Conservation (phyloP, 495 filamentous ascomycete species). For the Daldinia concentrica region DNA sequence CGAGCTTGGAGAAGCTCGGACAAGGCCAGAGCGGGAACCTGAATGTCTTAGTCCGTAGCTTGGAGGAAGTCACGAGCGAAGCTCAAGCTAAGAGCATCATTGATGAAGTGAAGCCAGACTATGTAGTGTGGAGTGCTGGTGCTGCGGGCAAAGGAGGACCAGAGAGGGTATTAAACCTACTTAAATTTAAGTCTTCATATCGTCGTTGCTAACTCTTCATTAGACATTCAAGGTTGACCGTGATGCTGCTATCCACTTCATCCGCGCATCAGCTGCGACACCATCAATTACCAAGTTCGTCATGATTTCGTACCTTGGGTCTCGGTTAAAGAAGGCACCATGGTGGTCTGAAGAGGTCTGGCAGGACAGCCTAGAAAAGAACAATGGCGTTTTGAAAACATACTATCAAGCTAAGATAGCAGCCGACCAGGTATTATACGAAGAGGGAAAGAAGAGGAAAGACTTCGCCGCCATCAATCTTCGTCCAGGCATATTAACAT, state of each 20-base stretch:
- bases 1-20: slow-evolving; percentile 67
- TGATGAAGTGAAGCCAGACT: slow-evolving; percentile 68
- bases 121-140: slow-evolving; percentile 82
- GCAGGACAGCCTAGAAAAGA: slow-evolving; percentile 59
- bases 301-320: slow-evolving; percentile 73
- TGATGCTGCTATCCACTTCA: slow-evolving; percentile 75
- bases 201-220: not conserved
- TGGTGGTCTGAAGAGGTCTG: slow-evolving; percentile 76
- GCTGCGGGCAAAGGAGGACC: slow-evolving; percentile 81
- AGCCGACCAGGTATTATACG: slow-evolving; percentile 77
- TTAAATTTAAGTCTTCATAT: not conserved
- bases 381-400: slow-evolving; percentile 62
- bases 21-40: slow-evolving; percentile 60
- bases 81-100: slow-evolving; percentile 69
- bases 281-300: slow-evolving; percentile 75
- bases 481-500: slow-evolving; percentile 71
- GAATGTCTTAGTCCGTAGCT: slow-evolving; percentile 69
- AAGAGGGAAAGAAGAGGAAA: slow-evolving; percentile 54
- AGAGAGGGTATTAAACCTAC: slow-evolving; percentile 50
- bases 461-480: slow-evolving; percentile 72
- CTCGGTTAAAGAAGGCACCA: slow-evolving; percentile 63
- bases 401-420: slow-evolving; percentile 81
- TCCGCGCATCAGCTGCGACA: slow-evolving; percentile 67
- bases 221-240: slow-evolving; percentile 65
- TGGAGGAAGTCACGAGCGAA: slow-evolving; percentile 73